Evolutionary conservation across 2,329 filamentous ascomycete species (phyloP).

Genomic region (Curvularia lunata): DNA sequence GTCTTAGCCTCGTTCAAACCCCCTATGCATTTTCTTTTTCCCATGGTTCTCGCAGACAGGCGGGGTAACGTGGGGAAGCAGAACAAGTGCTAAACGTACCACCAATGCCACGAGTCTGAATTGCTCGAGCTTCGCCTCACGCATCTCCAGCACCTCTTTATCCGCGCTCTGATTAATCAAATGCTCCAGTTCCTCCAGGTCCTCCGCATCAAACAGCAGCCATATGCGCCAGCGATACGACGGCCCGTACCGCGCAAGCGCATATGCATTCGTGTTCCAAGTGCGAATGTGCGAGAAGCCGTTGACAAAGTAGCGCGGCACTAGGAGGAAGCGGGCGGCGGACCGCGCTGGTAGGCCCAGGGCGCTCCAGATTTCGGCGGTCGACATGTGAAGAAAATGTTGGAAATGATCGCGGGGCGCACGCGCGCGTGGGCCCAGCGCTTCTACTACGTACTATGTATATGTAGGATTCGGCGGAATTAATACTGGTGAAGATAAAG

Average conservation of each 20-base stretch:
- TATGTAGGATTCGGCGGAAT: neutral
- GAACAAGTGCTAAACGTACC: too few relatives aligned
- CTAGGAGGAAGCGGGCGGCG: constrained; percentile 9
- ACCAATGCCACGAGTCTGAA: constrained; percentile 28
- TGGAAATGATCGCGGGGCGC: neutral
- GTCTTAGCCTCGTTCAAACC: neutral
- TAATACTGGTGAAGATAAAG: neutral
- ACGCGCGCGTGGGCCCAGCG: too few relatives aligned
- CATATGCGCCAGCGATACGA: constrained; percentile 22
- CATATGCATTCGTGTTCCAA: constrained; percentile 20
- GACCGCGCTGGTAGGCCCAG: constrained; percentile 13
- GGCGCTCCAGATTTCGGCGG: constrained; percentile 15
- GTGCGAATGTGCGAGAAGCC: constrained; percentile 9
- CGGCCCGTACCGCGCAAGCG: constrained; percentile 21
- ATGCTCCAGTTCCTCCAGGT: constrained; percentile 25
- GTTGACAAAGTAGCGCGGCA: constrained; percentile 14
- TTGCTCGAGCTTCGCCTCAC: constrained; percentile 22
- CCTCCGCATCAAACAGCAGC: constrained; percentile 29
- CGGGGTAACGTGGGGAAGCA: too few relatives aligned
- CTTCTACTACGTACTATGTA: too few relatives aligned
- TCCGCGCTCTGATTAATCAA: constrained; percentile 26
- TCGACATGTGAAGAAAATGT: neutral
- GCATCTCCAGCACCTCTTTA: constrained; percentile 17
- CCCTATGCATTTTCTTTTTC: too few relatives aligned
- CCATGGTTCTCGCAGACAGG: too few relatives aligned